Evolutionary conservation across 495 filamentous ascomycete genomes (phyloP).

Genomic region (Pseudomonodictys pantanalensis): DNA sequence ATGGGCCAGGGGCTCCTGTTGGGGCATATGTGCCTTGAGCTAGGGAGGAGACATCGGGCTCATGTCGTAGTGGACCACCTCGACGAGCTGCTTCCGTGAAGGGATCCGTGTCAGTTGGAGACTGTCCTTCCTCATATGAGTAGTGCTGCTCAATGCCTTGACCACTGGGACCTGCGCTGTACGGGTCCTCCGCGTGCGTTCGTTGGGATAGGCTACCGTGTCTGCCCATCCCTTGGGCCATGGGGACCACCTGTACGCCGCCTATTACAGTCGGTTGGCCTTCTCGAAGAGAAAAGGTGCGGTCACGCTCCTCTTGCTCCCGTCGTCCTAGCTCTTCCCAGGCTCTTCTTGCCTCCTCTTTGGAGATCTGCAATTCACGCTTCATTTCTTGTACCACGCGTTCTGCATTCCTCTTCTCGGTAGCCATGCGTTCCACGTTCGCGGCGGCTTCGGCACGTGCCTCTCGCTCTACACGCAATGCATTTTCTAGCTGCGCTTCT

Average conservation of each 20-base stretch:
- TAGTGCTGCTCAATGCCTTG: constrained; percentile 39
- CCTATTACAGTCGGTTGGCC: constrained; percentile 88
- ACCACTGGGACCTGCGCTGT: constrained; percentile 16
- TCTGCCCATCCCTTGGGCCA: constrained; percentile 73
- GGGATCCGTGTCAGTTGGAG: constrained; percentile 57
- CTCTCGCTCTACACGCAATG: constrained; percentile 69
- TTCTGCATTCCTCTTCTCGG: constrained; percentile 64
- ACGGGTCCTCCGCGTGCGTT: constrained; percentile 37
- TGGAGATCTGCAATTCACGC: constrained; percentile 88
- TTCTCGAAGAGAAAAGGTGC: constrained; percentile 77
- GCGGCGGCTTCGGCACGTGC: constrained; percentile 60
- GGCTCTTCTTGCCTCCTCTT: constrained; percentile 90
- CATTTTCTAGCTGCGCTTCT: constrained; percentile 73
- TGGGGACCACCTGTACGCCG: constrained; percentile 94
- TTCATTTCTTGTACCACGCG: constrained; percentile 79
- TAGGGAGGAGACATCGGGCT: constrained; percentile 32
- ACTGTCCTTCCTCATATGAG: constrained; percentile 47
- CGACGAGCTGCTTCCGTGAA: constrained; percentile 50
- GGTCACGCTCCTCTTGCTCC: constrained; percentile 92
- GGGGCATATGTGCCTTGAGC: constrained; percentile 24
- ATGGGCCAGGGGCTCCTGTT: neutral
- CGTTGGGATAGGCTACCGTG: constrained; percentile 51
- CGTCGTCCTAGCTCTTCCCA: constrained; percentile 96
- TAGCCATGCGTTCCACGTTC: constrained; percentile 52
- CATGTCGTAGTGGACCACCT: constrained; percentile 30